These are phyloP conservation scores for Saturnispora zaruensis DNA, from an alignment of 805 yeast species.

Conservation along the genomic window DNA sequence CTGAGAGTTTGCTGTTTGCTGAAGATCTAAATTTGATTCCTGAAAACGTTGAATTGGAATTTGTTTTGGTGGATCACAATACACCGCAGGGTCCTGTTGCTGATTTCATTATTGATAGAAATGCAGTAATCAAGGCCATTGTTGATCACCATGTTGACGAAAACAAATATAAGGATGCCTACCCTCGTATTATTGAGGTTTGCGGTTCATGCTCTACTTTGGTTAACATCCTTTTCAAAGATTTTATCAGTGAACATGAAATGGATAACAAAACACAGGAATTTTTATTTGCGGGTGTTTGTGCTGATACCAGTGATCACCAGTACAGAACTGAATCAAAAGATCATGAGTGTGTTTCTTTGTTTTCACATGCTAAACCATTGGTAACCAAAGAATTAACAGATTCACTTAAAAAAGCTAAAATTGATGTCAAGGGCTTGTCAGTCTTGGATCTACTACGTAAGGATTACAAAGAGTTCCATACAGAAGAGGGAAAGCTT, in stretches of 20 bases:
- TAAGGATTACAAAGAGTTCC: conserved; percentile 80
- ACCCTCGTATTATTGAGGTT: conserved; percentile 52
- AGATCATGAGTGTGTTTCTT: conserved; percentile 41
- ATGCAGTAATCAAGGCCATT: conserved; percentile 41
- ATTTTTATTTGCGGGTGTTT: conserved; percentile 51
- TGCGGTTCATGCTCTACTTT: conserved; percentile 78
- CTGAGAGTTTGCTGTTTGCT: conserved; percentile 45
- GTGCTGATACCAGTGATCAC: conserved; percentile 71
- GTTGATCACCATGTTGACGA: conserved; percentile 89
- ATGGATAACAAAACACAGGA: conserved; percentile 24
- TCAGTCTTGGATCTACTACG: conserved; percentile 52
- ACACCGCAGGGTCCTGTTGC: conserved; percentile 44
- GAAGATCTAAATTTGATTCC: conserved; percentile 49
- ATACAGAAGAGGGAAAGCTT: conserved; percentile 31
- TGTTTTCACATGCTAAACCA: conserved; percentile 24
- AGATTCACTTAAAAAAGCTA: not conserved
- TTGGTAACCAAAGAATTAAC: not conserved
- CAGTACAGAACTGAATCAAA: conserved; percentile 49
- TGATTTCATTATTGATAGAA: conserved; percentile 18
- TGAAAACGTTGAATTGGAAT: conserved; percentile 23
- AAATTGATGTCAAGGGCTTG: conserved; percentile 41
- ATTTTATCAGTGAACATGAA: conserved; percentile 11
- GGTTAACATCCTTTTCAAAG: conserved; percentile 45
- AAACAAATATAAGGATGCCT: conserved; percentile 35
- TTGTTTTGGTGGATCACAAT: conserved; percentile 81